Evolutionary conservation across 2,329 filamentous ascomycete species (phyloP).

Genomic region (Raffaelea arxii): DNA sequence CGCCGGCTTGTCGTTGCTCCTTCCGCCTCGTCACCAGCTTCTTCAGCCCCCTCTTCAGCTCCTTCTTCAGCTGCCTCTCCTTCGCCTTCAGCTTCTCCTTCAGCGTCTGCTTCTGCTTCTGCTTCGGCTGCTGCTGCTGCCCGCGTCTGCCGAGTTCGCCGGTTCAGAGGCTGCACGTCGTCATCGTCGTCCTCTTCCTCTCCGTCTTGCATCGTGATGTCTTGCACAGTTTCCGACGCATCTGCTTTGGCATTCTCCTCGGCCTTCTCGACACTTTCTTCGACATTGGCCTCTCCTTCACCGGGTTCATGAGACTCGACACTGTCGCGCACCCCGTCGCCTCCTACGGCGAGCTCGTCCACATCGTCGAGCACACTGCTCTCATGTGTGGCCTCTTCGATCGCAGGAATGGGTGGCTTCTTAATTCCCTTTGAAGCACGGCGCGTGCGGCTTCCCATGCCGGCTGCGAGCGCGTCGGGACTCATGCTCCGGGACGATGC

Average conservation of each 20-base stretch:
- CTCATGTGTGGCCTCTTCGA: slow-evolving; percentile 44
- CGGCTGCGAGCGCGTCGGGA: slow-evolving; percentile 32
- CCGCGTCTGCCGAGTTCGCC: slow-evolving; percentile 20
- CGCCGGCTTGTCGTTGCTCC: slow-evolving; percentile 23
- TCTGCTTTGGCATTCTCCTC: not conserved
- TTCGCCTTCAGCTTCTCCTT: not conserved
- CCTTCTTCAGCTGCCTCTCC: slow-evolving; percentile 20
- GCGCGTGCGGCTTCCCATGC: slow-evolving; percentile 30
- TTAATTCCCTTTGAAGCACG: slow-evolving; percentile 42
- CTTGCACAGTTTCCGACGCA: slow-evolving; percentile 3
- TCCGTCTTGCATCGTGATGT: slow-evolving; percentile 20
- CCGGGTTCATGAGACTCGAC: no score
- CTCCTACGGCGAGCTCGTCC: not conserved
- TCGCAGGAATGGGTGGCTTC: slow-evolving; percentile 31
- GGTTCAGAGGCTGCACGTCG: slow-evolving; percentile 33
- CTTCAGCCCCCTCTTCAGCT: no score
- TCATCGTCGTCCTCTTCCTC: slow-evolving; percentile 18
- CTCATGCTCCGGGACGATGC: slow-evolving; percentile 42
- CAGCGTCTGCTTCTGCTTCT: slow-evolving; percentile 1
- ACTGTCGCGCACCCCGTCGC: no score
- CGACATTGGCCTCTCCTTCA: slow-evolving; percentile 4
- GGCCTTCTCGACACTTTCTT: not conserved
- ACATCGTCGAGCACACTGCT: slow-evolving; percentile 20
- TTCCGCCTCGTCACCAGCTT: slow-evolving; percentile 9
- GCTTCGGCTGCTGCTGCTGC: slow-evolving; percentile 10